A percentile compares a stretch with the other conserved stretches of the same genome.
These are phyloP conservation scores for Capsicum pubescens DNA, from an alignment of 257 asterid genomes.

Conservation along the genomic window DNA sequence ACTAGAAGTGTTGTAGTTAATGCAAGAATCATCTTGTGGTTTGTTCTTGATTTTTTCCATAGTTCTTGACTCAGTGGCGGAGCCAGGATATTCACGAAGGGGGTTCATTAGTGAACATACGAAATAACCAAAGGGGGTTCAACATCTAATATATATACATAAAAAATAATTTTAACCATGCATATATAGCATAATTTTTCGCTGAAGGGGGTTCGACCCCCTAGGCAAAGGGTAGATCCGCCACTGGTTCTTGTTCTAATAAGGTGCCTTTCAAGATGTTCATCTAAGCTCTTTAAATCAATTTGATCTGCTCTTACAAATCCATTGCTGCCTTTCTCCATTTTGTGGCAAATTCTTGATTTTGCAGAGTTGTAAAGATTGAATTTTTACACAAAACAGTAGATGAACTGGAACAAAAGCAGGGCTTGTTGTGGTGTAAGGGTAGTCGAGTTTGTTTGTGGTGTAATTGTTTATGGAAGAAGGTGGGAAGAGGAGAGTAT, in stretches of 20 bases:
- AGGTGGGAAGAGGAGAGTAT: slow-evolving; percentile 29
- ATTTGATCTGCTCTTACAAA: slow-evolving; percentile 90
- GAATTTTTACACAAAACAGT: too few species aligned
- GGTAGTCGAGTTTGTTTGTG: not conserved
- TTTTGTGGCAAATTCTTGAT: slow-evolving; percentile 12
- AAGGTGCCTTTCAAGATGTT: slow-evolving; percentile 76
- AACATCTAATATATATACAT: too few species aligned
- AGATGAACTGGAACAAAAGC: too few species aligned
- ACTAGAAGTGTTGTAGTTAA: slow-evolving; percentile 34
- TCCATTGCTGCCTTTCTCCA: slow-evolving; percentile 78
- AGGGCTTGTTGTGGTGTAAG: not conserved
- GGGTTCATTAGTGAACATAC: too few species aligned
- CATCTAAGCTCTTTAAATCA: slow-evolving; percentile 85
- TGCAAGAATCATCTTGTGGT: slow-evolving; percentile 38
- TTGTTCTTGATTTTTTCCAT: slow-evolving; percentile 63
- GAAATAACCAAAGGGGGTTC: too few species aligned
- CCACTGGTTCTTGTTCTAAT: slow-evolving; percentile 41
- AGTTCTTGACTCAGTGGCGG: slow-evolving; percentile 40
- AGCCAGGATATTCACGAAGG: too few species aligned
- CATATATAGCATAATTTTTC: too few species aligned
- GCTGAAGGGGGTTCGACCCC: too few species aligned
- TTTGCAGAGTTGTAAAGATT: not conserved
- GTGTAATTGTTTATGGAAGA: not conserved
- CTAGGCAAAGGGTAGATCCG: too few species aligned
- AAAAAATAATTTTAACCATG: too few species aligned